Conservation (phyloP, 1,284 basidiomycete genomes). For the Ustilago hordei region DNA sequence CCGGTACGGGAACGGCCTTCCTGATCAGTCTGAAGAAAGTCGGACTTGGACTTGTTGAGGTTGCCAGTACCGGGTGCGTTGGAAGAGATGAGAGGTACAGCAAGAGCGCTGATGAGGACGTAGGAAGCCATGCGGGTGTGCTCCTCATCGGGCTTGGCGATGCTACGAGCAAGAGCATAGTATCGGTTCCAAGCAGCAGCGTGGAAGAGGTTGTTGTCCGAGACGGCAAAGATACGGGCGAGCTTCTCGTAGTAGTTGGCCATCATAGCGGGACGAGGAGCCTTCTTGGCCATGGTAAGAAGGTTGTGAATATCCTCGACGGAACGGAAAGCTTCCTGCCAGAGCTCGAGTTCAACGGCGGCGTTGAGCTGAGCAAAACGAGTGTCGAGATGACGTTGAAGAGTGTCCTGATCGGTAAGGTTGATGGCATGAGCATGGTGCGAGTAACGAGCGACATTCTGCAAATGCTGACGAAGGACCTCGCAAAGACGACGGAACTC, state of each 20-base stretch:
- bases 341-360: constrained; percentile 98
- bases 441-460: constrained; percentile 94
- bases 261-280: constrained; percentile 94
- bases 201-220: constrained; percentile 89
- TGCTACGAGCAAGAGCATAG: constrained; percentile 68
- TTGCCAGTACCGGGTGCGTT: constrained; percentile 73
- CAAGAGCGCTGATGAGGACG: constrained; percentile 91
- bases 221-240: constrained; percentile 90
- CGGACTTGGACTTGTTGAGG: constrained; percentile 71
- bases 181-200: constrained; percentile 96
- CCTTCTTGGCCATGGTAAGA: constrained; percentile 88
- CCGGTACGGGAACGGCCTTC: constrained; percentile 75
- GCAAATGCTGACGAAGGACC: constrained; percentile 91
- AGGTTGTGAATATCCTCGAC: constrained; percentile 98
- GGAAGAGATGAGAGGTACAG: constrained; percentile 86
- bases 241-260: constrained; percentile 99
- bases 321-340: constrained; percentile 99
- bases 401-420: constrained; percentile 92
- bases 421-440: constrained; percentile 98
- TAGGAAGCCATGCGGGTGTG: constrained; percentile 86
- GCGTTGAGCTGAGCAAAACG: constrained; percentile 97
- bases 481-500: constrained; percentile 98
- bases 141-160: constrained; percentile 76
- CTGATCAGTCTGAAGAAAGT: constrained; percentile 75
- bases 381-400: constrained; percentile 96